Evolutionary conservation across 2,329 filamentous ascomycete genomes (phyloP).

Genomic region (Mollisiaceae sp.): DNA sequence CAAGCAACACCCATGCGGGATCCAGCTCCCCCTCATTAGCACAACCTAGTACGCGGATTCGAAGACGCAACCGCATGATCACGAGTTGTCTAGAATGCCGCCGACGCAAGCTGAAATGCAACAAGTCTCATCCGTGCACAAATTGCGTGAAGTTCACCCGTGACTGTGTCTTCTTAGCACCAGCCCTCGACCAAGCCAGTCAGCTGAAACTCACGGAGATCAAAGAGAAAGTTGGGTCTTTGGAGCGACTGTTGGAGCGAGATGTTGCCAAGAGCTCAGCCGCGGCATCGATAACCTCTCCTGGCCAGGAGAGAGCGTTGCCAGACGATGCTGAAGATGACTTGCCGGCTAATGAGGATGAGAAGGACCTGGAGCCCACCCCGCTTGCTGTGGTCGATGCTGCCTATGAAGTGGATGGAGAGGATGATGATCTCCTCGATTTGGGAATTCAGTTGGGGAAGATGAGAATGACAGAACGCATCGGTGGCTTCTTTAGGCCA

Average conservation of each 20-base stretch:
- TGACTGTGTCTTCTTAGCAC: conserved; percentile 49
- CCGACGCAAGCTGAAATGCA: conserved; percentile 78
- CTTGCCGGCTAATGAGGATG: conserved; percentile 54
- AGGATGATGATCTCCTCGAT: conserved; percentile 72
- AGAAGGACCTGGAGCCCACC: conserved; percentile 68
- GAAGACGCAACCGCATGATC: conserved; percentile 67
- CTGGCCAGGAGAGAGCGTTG: conserved; percentile 34
- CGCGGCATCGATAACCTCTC: conserved; percentile 16
- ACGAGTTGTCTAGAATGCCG: conserved; percentile 74
- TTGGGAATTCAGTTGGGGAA: conserved; percentile 74
- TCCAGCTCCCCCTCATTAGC: conserved; percentile 21
- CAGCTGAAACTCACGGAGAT: conserved; percentile 75
- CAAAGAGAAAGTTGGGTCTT: conserved; percentile 76
- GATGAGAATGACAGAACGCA: conserved; percentile 74
- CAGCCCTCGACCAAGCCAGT: conserved; percentile 66
- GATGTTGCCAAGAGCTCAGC: conserved; percentile 61
- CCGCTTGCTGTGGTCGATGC: conserved; percentile 68
- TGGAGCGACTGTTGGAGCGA: conserved; percentile 72
- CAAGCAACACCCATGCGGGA: background rate
- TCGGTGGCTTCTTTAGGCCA: conserved; percentile 74
- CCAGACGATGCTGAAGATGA: conserved; percentile 56
- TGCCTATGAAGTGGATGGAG: conserved; percentile 68
- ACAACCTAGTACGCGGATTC: conserved; percentile 30
- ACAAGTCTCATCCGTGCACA: conserved; percentile 72
- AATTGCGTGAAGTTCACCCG: conserved; percentile 48